phyloP scores from a whole-genome alignment of 371 early-diverging fungal genomes.

The Smittium mucronatum region DNA sequence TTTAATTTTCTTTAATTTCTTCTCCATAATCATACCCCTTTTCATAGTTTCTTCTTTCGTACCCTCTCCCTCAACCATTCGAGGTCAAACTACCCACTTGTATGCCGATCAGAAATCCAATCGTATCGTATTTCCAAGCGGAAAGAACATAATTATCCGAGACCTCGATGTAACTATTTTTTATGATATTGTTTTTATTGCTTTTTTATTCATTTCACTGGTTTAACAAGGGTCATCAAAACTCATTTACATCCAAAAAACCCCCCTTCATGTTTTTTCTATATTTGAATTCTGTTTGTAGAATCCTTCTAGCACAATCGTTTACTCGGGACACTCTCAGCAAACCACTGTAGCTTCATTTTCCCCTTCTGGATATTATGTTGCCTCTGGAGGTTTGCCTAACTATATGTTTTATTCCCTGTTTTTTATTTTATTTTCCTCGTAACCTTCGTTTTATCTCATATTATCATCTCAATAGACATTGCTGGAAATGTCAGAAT shows the following conservation, averaged over 20 bases:
- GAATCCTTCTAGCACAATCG: conserved; percentile 63
- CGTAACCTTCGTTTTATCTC: not conserved
- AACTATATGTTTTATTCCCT: no score
- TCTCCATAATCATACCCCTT: not conserved
- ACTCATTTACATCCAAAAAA: no score
- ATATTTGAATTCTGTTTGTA: conserved; percentile 29
- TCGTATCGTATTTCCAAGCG: conserved; percentile 78
- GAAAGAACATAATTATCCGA: conserved; percentile 76
- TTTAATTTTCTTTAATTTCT: not conserved
- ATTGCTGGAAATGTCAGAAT: conserved; percentile 78
- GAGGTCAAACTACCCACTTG: not conserved
- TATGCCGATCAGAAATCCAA: conserved; percentile 35
- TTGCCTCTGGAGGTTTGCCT: conserved; percentile 77
- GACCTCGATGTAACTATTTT: conserved; percentile 37
- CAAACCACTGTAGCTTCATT: conserved; percentile 75
- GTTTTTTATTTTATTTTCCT: not conserved
- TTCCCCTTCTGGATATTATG: conserved; percentile 86
- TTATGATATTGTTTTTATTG: not conserved
- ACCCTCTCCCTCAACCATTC: not conserved
- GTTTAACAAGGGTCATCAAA: no score
- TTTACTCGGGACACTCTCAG: conserved; percentile 71
- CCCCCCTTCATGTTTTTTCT: no score
- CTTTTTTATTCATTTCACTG: no score
- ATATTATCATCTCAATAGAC: conserved; percentile 41
- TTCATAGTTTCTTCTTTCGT: not conserved